Evolutionary conservation across 2,329 filamentous ascomycete genomes (phyloP), one percentile per base, ranked within the genome.

Genomic region (Colletotrichum graminicola): DNA sequence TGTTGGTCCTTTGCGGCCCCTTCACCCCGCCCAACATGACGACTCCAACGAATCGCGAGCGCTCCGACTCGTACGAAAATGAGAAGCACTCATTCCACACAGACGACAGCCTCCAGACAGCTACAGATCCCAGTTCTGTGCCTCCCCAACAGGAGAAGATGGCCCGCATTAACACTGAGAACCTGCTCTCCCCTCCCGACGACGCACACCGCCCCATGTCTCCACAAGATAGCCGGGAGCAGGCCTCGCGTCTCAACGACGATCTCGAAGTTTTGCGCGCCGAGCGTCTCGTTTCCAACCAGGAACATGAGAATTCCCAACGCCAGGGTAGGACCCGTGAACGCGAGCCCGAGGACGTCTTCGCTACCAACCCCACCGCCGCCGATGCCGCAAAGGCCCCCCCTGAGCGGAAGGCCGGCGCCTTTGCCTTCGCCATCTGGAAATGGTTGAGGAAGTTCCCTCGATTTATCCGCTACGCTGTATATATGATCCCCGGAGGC

Each of bases 251-350:
- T 3, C 76, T 87, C 21, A 82, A 83, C 59, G 85, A 87, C 65
- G 84, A 87, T 61, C 80, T 87, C 21, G 85, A 87, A 67, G 78
- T 87, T 6, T 78, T 87, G 29, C 84, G 85, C 3, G 80, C 83
- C 56, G 85, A 87, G 74, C 81, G 84, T 2, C 75, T 83, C 56
- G 80, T 86, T 18, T 86, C 85, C 8, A 79, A 81, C 18, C 80
- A 85, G 59, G 83, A 84, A 41, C 77, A 82, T 61, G 79, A 83
- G 10, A 43, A 73, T 8, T 55, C 65, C 4, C 73, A 63, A 12
- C 74, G 64, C 23, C 80, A 75, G 64, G 78, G 72, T 12, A 77
- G 82, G 49, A 76, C 76, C 52, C 81, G 82, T 41, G 77, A 80
- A 12, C 71, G 78, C 1, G 79, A 81, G 54, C 79, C 81, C 2